Evolutionary conservation across 106 monocot genomes (phyloP), one percentile per base, ranked within the genome.

Genomic region (Platanthera zijinensis): DNA sequence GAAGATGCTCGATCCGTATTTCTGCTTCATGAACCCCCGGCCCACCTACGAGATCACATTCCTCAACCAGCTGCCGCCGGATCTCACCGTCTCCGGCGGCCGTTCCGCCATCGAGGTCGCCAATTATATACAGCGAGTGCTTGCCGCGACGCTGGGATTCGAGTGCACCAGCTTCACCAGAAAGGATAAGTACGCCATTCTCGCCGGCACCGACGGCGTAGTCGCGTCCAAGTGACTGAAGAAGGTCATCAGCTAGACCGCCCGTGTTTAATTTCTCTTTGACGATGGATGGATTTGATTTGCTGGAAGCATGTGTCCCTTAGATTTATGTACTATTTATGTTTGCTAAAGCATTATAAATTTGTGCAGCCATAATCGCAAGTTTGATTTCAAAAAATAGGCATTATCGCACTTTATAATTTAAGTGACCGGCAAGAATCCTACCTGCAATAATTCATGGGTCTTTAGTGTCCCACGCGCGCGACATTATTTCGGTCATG

Each of bases 1-100:
- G 86, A 92, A 92, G 74, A 66, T 79, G 9, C 56, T 89, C 66
- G 92, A 92, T 25, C 87, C 89, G 9, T 84, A 85, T 68, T 89
- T 89, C 85, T 89, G 85, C 84, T 81, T 92, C 59, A 89, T 89
- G 89, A 92, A 92, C 83, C 89, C 92, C 10, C 78, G 89, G 64
- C 92, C 92, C 1, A 76, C 71, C 3, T 92, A 87, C 80, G 92
- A 92, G 85, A 83, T 89, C 51, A 92, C 84, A 0, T 92, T 92
- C 76, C 75, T 89, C 47, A 78, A 83, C 70, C 84, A 83, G 78
- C 75, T 92, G 49, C 92, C 92, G 1, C 62, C 14, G 75, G 85
- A 89, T 71, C 75, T 81, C 8, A 89, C 89, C 0, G 81, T 80
- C 71, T 62, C 82, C 5, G 81, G 83, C 6, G 92, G 92, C 7